Percentiles rank a stretch among this genome's conserved stretches.
Evolutionary conservation across 169 alveolate species (phyloP).

Genomic region (Cryptosporidium viatorum): DNA sequence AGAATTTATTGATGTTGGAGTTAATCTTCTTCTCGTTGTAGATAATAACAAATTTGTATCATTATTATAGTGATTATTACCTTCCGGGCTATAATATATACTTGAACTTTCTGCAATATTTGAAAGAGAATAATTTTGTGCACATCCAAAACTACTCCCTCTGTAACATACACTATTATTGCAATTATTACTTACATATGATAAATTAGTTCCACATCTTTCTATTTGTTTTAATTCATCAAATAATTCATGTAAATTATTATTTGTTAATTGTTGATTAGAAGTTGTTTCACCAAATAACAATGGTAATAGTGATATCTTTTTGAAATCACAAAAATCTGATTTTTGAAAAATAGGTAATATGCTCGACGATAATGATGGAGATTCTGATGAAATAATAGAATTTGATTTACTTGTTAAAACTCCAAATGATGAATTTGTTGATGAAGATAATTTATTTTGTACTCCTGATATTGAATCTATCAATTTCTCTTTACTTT

Average conservation of each 20-base stretch:
- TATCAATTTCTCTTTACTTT: background rate
- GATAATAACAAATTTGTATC: background rate
- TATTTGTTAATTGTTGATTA: background rate
- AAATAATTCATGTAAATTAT: slow-evolving; percentile 17
- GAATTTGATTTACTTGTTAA: slow-evolving; percentile 7
- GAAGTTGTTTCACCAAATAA: slow-evolving; percentile 25
- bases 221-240: slow-evolving; percentile 45
- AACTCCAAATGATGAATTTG: background rate
- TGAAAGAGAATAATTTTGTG: slow-evolving; percentile 36
- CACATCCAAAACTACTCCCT: slow-evolving; percentile 40
- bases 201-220: slow-evolving; percentile 15
- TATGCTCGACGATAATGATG: background rate
- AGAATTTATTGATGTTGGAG: slow-evolving; percentile 72
- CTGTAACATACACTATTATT: background rate
- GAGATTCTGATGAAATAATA: slow-evolving; percentile 10
- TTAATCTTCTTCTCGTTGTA: slow-evolving; percentile 27
- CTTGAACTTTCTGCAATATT: slow-evolving; percentile 10
- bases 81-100: background rate
- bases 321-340: background rate
- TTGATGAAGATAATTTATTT: background rate
- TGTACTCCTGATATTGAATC: background rate
- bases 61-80: background rate
- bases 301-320: background rate
- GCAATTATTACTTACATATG: background rate
- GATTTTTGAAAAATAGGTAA: background rate